Evolutionary conservation across 345 rosid genomes (phyloP).

Genomic region (Murraya paniculata): DNA sequence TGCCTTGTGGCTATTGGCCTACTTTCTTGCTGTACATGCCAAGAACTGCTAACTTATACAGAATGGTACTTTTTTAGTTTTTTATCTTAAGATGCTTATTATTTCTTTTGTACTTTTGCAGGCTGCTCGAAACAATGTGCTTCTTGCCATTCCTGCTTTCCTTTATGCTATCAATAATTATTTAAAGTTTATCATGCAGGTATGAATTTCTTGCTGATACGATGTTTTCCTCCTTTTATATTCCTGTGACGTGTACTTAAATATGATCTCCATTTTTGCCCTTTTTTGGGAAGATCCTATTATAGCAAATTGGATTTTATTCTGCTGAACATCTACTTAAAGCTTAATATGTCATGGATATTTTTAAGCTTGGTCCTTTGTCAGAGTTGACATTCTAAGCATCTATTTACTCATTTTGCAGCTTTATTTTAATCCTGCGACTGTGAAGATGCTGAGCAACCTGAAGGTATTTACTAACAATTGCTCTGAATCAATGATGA

Average conservation of each 20-base stretch:
- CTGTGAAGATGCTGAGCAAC: slow-evolving; percentile 66
- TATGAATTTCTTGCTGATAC: slow-evolving; percentile 7
- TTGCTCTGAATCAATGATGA: not conserved
- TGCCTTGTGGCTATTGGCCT: not conserved
- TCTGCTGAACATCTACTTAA: not conserved
- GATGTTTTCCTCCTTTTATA: not conserved
- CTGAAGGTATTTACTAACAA: slow-evolving; percentile 37
- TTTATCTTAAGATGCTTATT: not conserved
- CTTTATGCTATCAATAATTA: slow-evolving; percentile 71
- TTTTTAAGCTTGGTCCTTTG: not conserved
- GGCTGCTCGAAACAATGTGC: slow-evolving; percentile 62
- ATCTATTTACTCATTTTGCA: slow-evolving; percentile 20
- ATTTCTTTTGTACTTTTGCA: slow-evolving; percentile 19
- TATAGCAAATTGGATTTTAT: not conserved
- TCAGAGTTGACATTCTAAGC: not conserved
- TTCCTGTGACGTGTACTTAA: not conserved
- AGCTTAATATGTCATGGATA: not conserved
- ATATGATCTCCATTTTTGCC: not conserved
- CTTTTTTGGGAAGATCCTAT: not conserved
- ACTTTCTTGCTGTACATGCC: not conserved
- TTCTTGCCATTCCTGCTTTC: slow-evolving; percentile 71
- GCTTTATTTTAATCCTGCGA: slow-evolving; percentile 60
- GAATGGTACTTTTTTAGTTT: not conserved
- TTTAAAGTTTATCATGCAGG: slow-evolving; percentile 76
- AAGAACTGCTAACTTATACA: not conserved